These are phyloP conservation scores for Oropetium thomaeum DNA, from an alignment of 176 grass and related monocot genomes.

Conservation along the genomic window DNA sequence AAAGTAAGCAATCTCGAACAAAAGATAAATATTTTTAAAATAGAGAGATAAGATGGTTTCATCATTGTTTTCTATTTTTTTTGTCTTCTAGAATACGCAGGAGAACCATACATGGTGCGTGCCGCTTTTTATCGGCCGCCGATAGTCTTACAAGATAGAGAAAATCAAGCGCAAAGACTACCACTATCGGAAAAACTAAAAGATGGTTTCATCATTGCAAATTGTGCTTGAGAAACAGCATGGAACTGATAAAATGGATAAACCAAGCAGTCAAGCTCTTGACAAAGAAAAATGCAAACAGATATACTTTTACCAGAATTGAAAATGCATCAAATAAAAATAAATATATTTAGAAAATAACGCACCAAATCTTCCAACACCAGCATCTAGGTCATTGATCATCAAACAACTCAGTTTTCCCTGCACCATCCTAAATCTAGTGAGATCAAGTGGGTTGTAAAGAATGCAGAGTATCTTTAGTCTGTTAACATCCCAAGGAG, in stretches of 20 bases:
- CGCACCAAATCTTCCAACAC: conserved; percentile 93
- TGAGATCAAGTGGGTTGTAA: conserved; percentile 16
- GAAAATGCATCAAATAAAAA: background rate
- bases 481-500: conserved; percentile 4
- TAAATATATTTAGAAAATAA: conserved; percentile 29
- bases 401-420: conserved; percentile 96
- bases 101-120: too few relatives aligned
- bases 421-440: conserved; percentile 41
- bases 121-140: too few relatives aligned
- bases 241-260: conserved; percentile 10
- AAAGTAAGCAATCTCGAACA: background rate
- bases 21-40: background rate
- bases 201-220: background rate
- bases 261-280: background rate
- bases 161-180: too few relatives aligned
- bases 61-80: too few relatives aligned
- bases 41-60: background rate
- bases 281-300: background rate
- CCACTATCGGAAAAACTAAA: too few relatives aligned
- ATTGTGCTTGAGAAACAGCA: background rate
- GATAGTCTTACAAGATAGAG: too few relatives aligned
- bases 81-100: too few relatives aligned
- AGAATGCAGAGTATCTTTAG: background rate
- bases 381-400: conserved; percentile 99
- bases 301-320: background rate